Evolutionary conservation across 2,329 filamentous ascomycete genomes (phyloP), one percentile per base, ranked within the genome.

Genomic region (Bipolaris sorokiniana): DNA sequence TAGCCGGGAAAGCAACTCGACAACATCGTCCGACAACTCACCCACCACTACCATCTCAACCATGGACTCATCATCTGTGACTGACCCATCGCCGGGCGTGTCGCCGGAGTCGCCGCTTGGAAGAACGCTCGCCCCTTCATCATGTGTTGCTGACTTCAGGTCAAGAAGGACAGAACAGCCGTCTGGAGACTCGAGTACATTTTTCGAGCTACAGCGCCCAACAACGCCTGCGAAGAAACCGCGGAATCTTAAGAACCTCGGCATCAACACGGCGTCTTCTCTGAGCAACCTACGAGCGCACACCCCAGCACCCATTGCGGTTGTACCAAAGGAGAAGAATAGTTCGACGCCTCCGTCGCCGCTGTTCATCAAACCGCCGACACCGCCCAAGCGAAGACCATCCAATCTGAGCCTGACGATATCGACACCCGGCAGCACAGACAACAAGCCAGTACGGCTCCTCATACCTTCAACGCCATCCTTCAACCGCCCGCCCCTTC

Each of bases 1-100:
- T 74, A 92, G 89, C 77, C 84, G 87, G 73, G 86, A 91, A 72
- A 92, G 89, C 78, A 89, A 86, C n/a, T 93, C 89, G 7, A 91
- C 90, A 15, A 91, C 91, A 63, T 98, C 95, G 1, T 91, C 91
- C 40, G 93, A 97, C 71, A 97, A 94, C 20, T 98, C 94, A 7
- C 95, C 95, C 1, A 98, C 94, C 7, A 97, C 93, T 3, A 97
- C 94, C 2, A 86, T 95, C 48, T 97, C 92, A 5, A 97, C 92
- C 18, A 91, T 94, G 62, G 94, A 97, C 78, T 96, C 93, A 5
- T 94, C 92, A 7, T 91, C 92, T 28, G 83, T 95, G 47, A 93
- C 93, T 28, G 94, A 98, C 68, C 89, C 91, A 7, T 97, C 94
- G 5, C 92, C 95, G 3, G 94, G 50, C 92, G 93, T 20, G 5